Conservation (phyloP, 345 rosid genomes). For the Salix dunnii region DNA sequence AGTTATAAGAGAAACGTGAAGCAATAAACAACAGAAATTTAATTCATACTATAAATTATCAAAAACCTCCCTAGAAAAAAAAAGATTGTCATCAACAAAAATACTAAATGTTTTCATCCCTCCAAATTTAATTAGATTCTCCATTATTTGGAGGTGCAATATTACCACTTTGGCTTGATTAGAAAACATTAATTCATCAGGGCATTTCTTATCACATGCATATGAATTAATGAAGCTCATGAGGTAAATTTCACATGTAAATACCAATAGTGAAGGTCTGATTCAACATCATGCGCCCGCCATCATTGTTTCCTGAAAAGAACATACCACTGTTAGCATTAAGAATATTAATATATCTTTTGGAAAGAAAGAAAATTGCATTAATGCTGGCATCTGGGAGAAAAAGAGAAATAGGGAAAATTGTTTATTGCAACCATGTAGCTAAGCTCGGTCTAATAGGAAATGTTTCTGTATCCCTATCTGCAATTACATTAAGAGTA, state of each 20-base stretch:
- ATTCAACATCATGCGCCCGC: conserved; percentile 73
- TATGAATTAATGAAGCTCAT: not conserved
- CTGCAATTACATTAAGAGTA: no score
- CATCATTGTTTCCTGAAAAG: conserved; percentile 65
- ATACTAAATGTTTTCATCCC: not conserved
- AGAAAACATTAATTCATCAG: not conserved
- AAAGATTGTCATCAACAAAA: not conserved
- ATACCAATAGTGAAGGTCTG: conserved; percentile 93
- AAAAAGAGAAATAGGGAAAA: not conserved
- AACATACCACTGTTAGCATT: not conserved
- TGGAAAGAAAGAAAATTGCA: not conserved
- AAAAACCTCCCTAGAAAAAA: no score
- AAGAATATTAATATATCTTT: not conserved
- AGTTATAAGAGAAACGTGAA: no score
- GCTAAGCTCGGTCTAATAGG: no score
- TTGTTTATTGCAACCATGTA: no score
- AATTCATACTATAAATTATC: no score
- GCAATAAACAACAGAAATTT: no score
- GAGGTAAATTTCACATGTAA: not conserved
- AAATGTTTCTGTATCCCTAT: no score
- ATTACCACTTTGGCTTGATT: not conserved
- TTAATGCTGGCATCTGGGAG: not conserved
- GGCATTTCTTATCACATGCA: not conserved
- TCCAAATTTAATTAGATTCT: not conserved
- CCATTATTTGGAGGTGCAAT: not conserved